These are phyloP conservation scores for Metschnikowia borealis DNA, from an alignment of 805 yeast genomes.

Conservation along the genomic window DNA sequence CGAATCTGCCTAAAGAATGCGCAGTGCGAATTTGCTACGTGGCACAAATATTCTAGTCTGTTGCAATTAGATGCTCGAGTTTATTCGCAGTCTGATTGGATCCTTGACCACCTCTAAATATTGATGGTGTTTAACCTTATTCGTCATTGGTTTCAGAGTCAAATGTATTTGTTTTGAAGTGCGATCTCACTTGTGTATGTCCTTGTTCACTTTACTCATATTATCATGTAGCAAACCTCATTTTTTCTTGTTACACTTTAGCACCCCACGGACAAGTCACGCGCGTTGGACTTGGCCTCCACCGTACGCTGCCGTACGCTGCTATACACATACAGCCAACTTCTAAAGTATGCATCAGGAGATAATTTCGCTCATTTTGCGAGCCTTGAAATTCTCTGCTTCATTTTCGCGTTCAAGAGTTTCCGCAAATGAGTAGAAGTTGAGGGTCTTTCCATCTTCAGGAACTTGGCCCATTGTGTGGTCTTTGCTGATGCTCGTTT, in stretches of 20 bases:
- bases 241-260: too few species aligned
- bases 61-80: background rate
- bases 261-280: too few species aligned
- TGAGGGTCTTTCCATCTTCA: conserved; percentile 20
- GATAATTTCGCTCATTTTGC: conserved; percentile 5
- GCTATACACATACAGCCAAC: too few species aligned
- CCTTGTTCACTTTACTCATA: background rate
- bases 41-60: background rate
- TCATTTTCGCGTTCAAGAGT: conserved; percentile 22
- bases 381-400: conserved; percentile 8
- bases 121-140: background rate
- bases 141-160: background rate
- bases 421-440: conserved; percentile 32
- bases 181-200: background rate
- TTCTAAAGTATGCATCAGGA: background rate
- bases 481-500: conserved; percentile 1
- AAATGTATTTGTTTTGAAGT: background rate
- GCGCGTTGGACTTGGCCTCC: too few species aligned
- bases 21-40: background rate
- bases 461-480: background rate
- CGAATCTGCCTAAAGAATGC: background rate
- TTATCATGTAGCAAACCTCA: too few species aligned
- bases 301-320: too few species aligned
- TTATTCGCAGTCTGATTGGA: background rate
- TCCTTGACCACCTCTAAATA: background rate